A percentile compares a stretch with the other conserved stretches of the same genome.
These are phyloP conservation scores for Clarireedia monteithiana DNA, from an alignment of 2,329 filamentous ascomycete genomes.

Conservation along the genomic window DNA sequence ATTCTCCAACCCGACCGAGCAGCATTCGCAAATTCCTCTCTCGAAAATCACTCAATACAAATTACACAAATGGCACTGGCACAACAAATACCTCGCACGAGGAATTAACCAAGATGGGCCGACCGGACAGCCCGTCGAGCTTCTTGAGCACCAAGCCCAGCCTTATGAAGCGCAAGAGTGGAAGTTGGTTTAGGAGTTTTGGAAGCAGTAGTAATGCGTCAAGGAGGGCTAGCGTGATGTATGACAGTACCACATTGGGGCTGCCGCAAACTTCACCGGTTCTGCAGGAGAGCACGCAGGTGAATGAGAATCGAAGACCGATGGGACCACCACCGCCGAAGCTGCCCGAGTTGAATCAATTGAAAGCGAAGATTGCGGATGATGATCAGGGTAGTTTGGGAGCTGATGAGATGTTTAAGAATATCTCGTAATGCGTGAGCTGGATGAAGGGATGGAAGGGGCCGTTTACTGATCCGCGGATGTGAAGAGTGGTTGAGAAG, in stretches of 20 bases:
- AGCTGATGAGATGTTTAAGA: slow-evolving; percentile 30
- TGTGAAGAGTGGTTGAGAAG: slow-evolving; percentile 17
- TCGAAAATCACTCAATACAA: slow-evolving; percentile 29
- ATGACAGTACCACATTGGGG: background rate
- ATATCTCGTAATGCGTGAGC: slow-evolving; percentile 26
- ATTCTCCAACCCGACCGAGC: slow-evolving; percentile 13
- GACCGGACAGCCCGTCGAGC: slow-evolving; percentile 26
- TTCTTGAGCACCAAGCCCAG: slow-evolving; percentile 18
- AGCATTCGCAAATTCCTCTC: slow-evolving; percentile 32
- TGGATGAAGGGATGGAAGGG: slow-evolving; percentile 19
- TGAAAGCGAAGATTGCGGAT: slow-evolving; percentile 26
- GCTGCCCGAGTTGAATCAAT: slow-evolving; percentile 28
- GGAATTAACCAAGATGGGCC: slow-evolving; percentile 19
- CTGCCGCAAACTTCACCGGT: background rate
- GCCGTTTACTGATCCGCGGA: slow-evolving; percentile 16
- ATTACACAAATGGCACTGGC: slow-evolving; percentile 24
- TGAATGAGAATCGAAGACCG: slow-evolving; percentile 14
- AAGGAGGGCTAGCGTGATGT: slow-evolving; percentile 21
- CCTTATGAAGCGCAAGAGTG: slow-evolving; percentile 22
- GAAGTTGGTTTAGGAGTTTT: slow-evolving; percentile 28
- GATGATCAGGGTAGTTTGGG: slow-evolving; percentile 26
- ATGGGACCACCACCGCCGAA: slow-evolving; percentile 27
- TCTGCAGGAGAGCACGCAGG: slow-evolving; percentile 13
- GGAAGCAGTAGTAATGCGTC: slow-evolving; percentile 14
- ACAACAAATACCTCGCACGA: slow-evolving; percentile 19